Evolutionary conservation across 1,284 basidiomycete genomes (phyloP), one percentile per base, ranked within the genome.

Genomic region (Sporisorium sorghi): DNA sequence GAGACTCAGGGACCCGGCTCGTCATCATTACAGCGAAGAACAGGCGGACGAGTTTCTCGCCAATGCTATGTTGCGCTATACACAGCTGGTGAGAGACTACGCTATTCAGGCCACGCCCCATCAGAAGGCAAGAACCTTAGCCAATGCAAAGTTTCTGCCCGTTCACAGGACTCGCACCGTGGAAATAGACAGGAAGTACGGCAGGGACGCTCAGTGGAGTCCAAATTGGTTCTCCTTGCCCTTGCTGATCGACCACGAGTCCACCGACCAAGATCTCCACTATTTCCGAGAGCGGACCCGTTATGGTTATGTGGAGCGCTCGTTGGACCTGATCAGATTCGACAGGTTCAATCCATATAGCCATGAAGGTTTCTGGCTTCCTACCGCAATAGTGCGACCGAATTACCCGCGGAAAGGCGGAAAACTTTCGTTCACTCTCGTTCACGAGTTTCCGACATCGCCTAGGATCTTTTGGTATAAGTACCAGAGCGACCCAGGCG

Each of bases 371-470:
- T 54, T 61, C 28, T 61, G 58, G 58, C 43, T 61, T 4, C 58
- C 58, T 1, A 54, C 58, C 5, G 58, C 37, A 21, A 61, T 61
- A 2, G 30, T 61, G 14, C 58, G 58, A 7, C 58, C 58, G 3
- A 6, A 8, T 0, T 26, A 23, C 37, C 6, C 2, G 10, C 9
- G 1, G 6, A 15, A 10, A 14, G 1, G 17, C 11, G 17, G 1
- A 24, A 2, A 19, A 14, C 17, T 47, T 11, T 1, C 3, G 1
- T 42, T 37, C 33, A 32, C 15, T 2, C 9, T 49, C 7, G 30
- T 64, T 19, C 28, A 64, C 44, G 28, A 58, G 39, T 64, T 43
- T 24, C 55, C 55, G 7, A 64, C 55, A 1, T 62, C 60, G 26
- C 19, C 30, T 0, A 15, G 24, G 6, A 15, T 17, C 23, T 50